These are phyloP conservation scores for Lathyrus tuberosus DNA, from an alignment of 306 rosid species.

Conservation along the genomic window DNA sequence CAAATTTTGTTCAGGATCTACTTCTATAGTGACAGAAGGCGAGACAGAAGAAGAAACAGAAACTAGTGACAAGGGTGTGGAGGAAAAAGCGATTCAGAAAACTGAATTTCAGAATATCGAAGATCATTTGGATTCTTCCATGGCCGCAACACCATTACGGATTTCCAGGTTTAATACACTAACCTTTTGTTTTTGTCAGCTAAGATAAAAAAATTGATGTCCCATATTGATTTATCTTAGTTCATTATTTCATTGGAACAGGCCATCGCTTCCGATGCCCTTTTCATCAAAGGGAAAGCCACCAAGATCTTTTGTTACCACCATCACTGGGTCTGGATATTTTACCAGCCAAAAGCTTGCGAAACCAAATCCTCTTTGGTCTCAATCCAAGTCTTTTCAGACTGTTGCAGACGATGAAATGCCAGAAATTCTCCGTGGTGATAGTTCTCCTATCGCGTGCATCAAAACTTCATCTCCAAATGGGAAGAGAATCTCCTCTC, in stretches of 20 bases:
- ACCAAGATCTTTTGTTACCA: slow-evolving; percentile 60
- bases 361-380: slow-evolving; percentile 55
- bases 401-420: slow-evolving; percentile 58
- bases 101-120: slow-evolving; percentile 57
- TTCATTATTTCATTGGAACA: slow-evolving; percentile 36
- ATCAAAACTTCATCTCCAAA: slow-evolving; percentile 77
- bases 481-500: slow-evolving; percentile 85
- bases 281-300: slow-evolving; percentile 74
- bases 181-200: slow-evolving; percentile 30
- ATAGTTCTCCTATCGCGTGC: slow-evolving; percentile 60
- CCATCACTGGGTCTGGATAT: slow-evolving; percentile 60
- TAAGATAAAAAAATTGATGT: slow-evolving; percentile 6
- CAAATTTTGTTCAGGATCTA: slow-evolving; percentile 54
- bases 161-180: slow-evolving; percentile 58
- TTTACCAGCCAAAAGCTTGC: slow-evolving; percentile 57
- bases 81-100: slow-evolving; percentile 52
- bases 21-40: slow-evolving; percentile 48
- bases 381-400: slow-evolving; percentile 51
- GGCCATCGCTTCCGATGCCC: slow-evolving; percentile 59
- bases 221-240: slow-evolving; percentile 3
- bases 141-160: slow-evolving; percentile 63
- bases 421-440: slow-evolving; percentile 57
- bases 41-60: slow-evolving; percentile 73
- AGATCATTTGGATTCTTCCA: slow-evolving; percentile 56
- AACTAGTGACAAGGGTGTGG: slow-evolving; percentile 48